A percentile compares a stretch with the other conserved stretches of the same genome.
These are phyloP conservation scores for Phoma herbarum DNA, from an alignment of 2,329 filamentous ascomycete genomes.

Conservation along the genomic window DNA sequence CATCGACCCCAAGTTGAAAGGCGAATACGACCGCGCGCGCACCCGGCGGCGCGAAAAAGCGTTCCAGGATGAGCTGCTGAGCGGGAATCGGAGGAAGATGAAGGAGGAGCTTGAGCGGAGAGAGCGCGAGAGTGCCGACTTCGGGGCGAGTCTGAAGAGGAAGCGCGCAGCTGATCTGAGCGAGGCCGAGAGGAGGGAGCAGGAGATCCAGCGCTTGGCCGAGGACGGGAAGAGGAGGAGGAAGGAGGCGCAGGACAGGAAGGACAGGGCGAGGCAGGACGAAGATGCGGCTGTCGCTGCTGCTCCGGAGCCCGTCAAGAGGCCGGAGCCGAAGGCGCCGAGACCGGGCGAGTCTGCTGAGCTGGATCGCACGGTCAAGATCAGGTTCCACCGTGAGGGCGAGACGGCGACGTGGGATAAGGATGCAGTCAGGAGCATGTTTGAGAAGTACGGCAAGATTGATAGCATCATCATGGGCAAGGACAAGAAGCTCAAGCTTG, in stretches of 20 bases:
- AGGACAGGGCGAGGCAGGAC: constrained; percentile 63
- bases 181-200: constrained; percentile 67
- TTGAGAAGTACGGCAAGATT: constrained; percentile 64
- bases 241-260: constrained; percentile 63
- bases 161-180: constrained; percentile 56
- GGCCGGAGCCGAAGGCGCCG: constrained; percentile 27
- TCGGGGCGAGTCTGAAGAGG: constrained; percentile 50
- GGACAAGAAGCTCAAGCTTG: constrained; percentile 62
- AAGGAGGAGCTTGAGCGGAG: constrained; percentile 85
- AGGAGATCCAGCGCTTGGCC: constrained; percentile 56
- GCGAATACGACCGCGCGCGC: constrained; percentile 79
- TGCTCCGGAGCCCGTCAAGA: constrained; percentile 49
- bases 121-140: constrained; percentile 63
- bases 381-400: constrained; percentile 63
- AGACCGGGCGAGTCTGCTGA: constrained; percentile 55
- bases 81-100: constrained; percentile 76
- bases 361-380: constrained; percentile 65
- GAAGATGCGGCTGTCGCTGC: constrained; percentile 51
- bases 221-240: constrained; percentile 63
- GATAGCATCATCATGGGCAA: constrained; percentile 64
- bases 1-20: constrained; percentile 72
- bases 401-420: constrained; percentile 56
- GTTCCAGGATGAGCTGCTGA: constrained; percentile 76
- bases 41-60: constrained; percentile 75
- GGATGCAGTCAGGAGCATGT: constrained; percentile 57